Conservation (phyloP, 2,329 filamentous ascomycete genomes). For the Botrytis squamosa region DNA sequence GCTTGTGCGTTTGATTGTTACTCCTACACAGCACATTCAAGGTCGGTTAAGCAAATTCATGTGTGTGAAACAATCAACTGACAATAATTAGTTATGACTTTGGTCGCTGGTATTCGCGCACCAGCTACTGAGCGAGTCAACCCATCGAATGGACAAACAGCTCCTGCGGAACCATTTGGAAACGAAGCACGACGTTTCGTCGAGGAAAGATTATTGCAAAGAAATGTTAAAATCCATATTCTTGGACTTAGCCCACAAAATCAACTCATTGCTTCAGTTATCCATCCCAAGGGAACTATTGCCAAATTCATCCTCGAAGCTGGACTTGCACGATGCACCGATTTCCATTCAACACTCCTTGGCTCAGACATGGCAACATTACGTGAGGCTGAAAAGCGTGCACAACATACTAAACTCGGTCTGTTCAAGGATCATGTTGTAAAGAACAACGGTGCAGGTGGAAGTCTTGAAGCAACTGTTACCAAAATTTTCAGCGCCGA, state of each 20-base stretch:
- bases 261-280: conserved; percentile 81
- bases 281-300: conserved; percentile 90
- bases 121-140: conserved; percentile 86
- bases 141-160: conserved; percentile 64
- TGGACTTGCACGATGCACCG: conserved; percentile 87
- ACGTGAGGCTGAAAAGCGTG: conserved; percentile 81
- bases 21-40: conserved; percentile 74
- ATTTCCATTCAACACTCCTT: conserved; percentile 92
- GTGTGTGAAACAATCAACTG: conserved; percentile 3
- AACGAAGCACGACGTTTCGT: conserved; percentile 88
- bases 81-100: conserved; percentile 70
- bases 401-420: conserved; percentile 73
- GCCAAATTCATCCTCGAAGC: conserved; percentile 86
- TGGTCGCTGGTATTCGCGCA: conserved; percentile 84
- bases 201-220: conserved; percentile 80
- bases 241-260: conserved; percentile 87
- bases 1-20: conserved; percentile 76
- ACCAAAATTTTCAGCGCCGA: conserved; percentile 85
- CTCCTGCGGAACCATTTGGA: conserved; percentile 84
- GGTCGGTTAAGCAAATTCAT: conserved; percentile 24
- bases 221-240: conserved; percentile 77
- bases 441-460: conserved; percentile 59
- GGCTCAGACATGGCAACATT: conserved; percentile 84
- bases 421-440: conserved; percentile 79
- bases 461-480: conserved; percentile 77